Percentiles rank a stretch among this genome's conserved stretches.
Evolutionary conservation across 768 basidiomycete genomes (phyloP).

Genomic region (Phanerochaete sordida): DNA sequence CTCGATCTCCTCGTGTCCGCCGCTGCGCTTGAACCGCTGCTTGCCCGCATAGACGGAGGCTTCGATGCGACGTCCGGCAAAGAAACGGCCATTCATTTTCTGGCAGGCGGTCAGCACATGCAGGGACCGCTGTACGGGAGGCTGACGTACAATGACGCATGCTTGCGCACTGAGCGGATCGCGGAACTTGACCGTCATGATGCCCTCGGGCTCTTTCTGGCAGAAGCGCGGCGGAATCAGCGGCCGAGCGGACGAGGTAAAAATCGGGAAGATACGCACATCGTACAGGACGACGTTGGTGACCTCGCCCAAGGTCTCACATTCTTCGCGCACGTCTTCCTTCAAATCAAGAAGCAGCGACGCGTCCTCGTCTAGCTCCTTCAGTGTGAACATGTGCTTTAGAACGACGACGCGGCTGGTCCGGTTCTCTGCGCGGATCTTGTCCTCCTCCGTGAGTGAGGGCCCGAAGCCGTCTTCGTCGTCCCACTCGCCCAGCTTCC

Average conservation of each 20-base stretch:
- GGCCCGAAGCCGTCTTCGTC: slow-evolving; percentile 93
- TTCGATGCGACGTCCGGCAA: slow-evolving; percentile 78
- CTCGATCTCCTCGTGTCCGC: slow-evolving; percentile 57
- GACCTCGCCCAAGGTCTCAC: slow-evolving; percentile 85
- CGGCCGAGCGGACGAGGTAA: not conserved
- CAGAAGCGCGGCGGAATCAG: not conserved
- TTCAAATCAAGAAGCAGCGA: slow-evolving; percentile 87
- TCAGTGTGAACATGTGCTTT: slow-evolving; percentile 90
- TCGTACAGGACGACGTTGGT: slow-evolving; percentile 96
- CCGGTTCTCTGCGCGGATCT: slow-evolving; percentile 41
- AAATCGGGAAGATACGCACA: slow-evolving; percentile 49
- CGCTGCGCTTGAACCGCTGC: slow-evolving; percentile 77
- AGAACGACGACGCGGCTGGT: slow-evolving; percentile 84
- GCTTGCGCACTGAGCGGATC: slow-evolving; percentile 92
- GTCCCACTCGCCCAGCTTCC: slow-evolving; percentile 93
- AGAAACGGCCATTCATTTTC: slow-evolving; percentile 96
- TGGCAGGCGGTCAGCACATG: slow-evolving; percentile 26
- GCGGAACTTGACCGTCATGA: slow-evolving; percentile 96
- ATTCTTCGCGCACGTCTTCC: slow-evolving; percentile 95
- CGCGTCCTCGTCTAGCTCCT: slow-evolving; percentile 83
- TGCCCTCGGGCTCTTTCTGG: slow-evolving; percentile 90
- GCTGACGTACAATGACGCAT: slow-evolving; percentile 69
- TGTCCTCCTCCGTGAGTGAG: slow-evolving; percentile 52
- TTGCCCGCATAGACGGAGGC: slow-evolving; percentile 81
- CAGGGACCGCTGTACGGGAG: not conserved